Evolutionary conservation across 2,329 filamentous ascomycete species (phyloP).

Genomic region (Diplodia seriata): DNA sequence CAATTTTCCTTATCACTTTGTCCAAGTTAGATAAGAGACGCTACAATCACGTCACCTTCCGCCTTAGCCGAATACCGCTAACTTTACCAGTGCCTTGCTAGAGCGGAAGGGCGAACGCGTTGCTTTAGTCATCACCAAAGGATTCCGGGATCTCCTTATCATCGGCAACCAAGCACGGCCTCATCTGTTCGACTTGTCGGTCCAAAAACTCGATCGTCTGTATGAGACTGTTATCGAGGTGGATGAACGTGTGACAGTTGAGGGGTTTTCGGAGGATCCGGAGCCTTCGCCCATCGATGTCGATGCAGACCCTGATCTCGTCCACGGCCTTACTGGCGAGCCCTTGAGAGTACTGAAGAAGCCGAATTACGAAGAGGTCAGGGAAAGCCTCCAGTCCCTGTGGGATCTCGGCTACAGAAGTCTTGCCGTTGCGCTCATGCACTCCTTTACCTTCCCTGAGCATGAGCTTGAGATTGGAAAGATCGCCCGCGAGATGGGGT

Average conservation of each 20-base stretch:
- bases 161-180: conserved; percentile 41
- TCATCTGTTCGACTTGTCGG: conserved; percentile 40
- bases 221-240: conserved; percentile 39
- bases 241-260: conserved; percentile 40
- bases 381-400: conserved; percentile 52
- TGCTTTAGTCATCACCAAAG: conserved; percentile 38
- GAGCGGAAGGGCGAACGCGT: conserved; percentile 35
- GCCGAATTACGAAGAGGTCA: conserved; percentile 57
- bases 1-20: neutral
- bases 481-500: conserved; percentile 43
- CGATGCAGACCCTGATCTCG: conserved; percentile 33
- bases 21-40: neutral
- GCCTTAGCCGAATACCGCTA: neutral
- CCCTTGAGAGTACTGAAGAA: conserved; percentile 40
- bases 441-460: conserved; percentile 44
- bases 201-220: conserved; percentile 37
- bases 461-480: conserved; percentile 42
- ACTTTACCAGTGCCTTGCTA: conserved; percentile 37
- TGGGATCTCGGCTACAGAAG: conserved; percentile 59
- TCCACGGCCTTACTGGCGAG: conserved; percentile 58
- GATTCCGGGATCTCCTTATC: conserved; percentile 69
- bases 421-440: conserved; percentile 46
- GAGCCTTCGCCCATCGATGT: conserved; percentile 28
- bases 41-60: neutral
- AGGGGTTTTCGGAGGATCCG: conserved; percentile 38